Evolutionary conservation across 805 yeast species (phyloP).

Genomic region (Myxozyma geophila): DNA sequence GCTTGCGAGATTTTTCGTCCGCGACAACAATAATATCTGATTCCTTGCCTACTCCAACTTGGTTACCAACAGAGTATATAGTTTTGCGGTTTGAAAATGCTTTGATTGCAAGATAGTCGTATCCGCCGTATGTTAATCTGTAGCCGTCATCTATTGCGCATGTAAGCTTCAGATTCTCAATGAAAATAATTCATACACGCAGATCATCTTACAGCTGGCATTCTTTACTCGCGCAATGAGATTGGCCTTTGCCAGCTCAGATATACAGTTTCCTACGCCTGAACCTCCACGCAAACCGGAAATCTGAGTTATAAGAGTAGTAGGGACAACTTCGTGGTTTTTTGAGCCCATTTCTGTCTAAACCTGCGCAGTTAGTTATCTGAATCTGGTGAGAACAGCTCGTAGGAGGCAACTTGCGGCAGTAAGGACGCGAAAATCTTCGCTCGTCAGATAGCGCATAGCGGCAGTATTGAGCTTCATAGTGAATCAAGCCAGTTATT

Average conservation of each 20-base stretch:
- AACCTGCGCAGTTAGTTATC: too few species aligned
- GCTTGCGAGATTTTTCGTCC: conserved; percentile 64
- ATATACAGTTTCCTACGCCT: conserved; percentile 75
- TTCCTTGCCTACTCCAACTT: conserved; percentile 96
- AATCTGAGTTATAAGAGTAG: conserved; percentile 75
- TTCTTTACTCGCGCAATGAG: conserved; percentile 79
- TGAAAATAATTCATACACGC: too few species aligned
- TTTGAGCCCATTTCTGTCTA: conserved; percentile 77
- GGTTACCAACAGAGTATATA: conserved; percentile 77
- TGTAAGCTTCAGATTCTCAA: neutral
- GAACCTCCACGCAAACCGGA: conserved; percentile 78
- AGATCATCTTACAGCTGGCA: conserved; percentile 58
- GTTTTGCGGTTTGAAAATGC: conserved; percentile 76
- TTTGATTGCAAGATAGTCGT: conserved; percentile 88
- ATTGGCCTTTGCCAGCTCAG: conserved; percentile 85
- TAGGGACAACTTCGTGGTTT: conserved; percentile 95
- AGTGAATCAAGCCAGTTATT: neutral
- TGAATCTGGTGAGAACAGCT: neutral
- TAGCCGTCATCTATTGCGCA: conserved; percentile 76
- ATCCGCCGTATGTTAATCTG: conserved; percentile 83
- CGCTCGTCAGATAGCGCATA: conserved; percentile 89
- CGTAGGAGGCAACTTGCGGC: conserved; percentile 54
- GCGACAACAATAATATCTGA: conserved; percentile 89
- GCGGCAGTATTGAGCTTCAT: conserved; percentile 94
- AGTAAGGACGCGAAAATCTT: conserved; percentile 85